A percentile compares a stretch with the other conserved stretches of the same genome.
phyloP scores from a whole-genome alignment of 164 flowering plant species.

The Nelumbo lutea region DNA sequence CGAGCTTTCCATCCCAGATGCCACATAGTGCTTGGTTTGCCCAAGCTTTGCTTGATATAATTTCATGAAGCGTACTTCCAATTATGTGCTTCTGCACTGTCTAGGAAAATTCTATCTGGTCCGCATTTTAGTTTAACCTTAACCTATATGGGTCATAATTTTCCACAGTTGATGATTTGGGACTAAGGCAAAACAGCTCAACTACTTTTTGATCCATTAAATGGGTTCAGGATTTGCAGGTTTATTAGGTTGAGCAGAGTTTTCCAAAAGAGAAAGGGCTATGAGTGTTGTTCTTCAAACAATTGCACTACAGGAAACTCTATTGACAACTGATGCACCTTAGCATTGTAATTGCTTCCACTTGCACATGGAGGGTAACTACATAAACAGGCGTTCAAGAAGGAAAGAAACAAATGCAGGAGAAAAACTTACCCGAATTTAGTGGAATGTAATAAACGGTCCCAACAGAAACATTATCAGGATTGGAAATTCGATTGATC shows the following conservation, averaged over 20 bases:
- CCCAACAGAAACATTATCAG: conserved; percentile 69
- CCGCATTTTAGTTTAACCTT: too few species aligned
- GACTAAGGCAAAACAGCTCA: not conserved
- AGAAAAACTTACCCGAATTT: conserved; percentile 57
- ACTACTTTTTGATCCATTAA: not conserved
- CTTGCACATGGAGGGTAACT: not conserved
- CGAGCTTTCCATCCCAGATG: too few species aligned
- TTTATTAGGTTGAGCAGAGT: not conserved
- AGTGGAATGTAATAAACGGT: conserved; percentile 69
- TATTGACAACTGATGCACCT: not conserved
- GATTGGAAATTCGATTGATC: conserved; percentile 66
- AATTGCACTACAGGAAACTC: not conserved
- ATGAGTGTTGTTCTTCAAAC: too few species aligned
- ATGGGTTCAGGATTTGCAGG: not conserved
- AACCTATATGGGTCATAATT: too few species aligned
- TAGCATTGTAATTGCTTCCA: not conserved
- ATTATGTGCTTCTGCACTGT: too few species aligned
- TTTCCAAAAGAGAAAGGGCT: too few species aligned
- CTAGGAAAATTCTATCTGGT: too few species aligned
- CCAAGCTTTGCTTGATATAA: too few species aligned
- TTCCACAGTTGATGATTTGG: too few species aligned
- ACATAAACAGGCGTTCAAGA: not conserved
- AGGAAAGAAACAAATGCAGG: not conserved
- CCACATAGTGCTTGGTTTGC: too few species aligned
- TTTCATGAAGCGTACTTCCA: too few species aligned